A percentile compares a stretch with the other conserved stretches of the same genome.
Evolutionary conservation across 352 stramenopile genomes (phyloP).

Genomic region (Blastocystis sp.): DNA sequence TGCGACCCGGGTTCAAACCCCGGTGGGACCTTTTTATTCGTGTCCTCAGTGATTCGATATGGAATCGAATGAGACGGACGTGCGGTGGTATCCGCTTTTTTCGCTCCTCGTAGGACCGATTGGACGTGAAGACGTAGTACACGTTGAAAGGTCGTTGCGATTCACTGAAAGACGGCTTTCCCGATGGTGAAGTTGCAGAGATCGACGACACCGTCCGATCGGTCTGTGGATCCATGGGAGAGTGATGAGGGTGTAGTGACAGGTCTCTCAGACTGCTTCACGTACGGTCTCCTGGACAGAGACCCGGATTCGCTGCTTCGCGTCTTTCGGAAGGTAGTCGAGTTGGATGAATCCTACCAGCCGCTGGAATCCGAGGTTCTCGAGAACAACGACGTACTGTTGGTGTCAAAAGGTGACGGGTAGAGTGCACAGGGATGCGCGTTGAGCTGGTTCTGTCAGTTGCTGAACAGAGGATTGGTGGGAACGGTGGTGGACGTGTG

Average conservation of each 20-base stretch:
- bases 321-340: not conserved
- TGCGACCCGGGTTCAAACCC: conserved; percentile 70
- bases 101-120: not conserved
- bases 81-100: conserved; percentile 3
- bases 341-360: not conserved
- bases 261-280: not conserved
- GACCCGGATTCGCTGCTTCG: not conserved
- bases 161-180: not conserved
- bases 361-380: not conserved
- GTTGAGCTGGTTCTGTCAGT: not conserved
- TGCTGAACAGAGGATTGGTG: not conserved
- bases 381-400: not conserved
- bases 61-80: conserved; percentile 5
- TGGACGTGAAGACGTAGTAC: not conserved
- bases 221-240: not conserved
- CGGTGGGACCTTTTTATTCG: conserved; percentile 63
- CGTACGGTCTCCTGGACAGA: not conserved
- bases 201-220: not conserved
- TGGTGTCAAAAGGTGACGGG: not conserved
- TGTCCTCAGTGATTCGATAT: conserved; percentile 21
- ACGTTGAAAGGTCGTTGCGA: not conserved
- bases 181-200: not conserved
- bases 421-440: not conserved
- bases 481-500: not conserved
- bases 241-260: not conserved